phyloP scores from a whole-genome alignment of 2,329 filamentous ascomycete species.

The Colletotrichum tabaci region DNA sequence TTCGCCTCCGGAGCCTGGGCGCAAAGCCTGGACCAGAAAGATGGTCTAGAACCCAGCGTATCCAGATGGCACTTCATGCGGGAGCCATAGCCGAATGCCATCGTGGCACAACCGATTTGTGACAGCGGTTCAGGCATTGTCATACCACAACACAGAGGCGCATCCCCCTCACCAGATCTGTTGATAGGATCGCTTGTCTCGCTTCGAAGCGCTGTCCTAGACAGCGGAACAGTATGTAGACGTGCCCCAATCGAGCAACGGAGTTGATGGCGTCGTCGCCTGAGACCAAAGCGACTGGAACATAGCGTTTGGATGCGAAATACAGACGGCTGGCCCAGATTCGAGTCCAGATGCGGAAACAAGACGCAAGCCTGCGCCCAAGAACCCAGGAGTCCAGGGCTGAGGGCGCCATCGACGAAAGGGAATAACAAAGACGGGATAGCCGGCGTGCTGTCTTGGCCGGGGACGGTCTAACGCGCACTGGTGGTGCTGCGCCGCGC shows the following conservation, averaged over 20 bases:
- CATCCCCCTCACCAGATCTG: not conserved
- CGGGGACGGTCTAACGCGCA: slow-evolving; percentile 23
- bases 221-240: slow-evolving; percentile 14
- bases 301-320: not conserved
- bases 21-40: slow-evolving; percentile 15
- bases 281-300: slow-evolving; percentile 1
- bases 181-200: slow-evolving; percentile 9
- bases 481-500: slow-evolving; percentile 23
- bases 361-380: slow-evolving; percentile 14
- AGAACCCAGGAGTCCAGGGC: slow-evolving; percentile 2
- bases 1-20: slow-evolving; percentile 15
- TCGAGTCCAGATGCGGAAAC: slow-evolving; percentile 12
- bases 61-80: slow-evolving; percentile 24
- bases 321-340: slow-evolving; percentile 15
- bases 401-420: slow-evolving; percentile 20
- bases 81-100: slow-evolving; percentile 31
- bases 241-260: not conserved
- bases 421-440: slow-evolving; percentile 6
- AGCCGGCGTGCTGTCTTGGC: slow-evolving; percentile 14
- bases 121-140: slow-evolving; percentile 10
- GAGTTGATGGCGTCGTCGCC: slow-evolving; percentile 14
- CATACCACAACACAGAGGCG: slow-evolving; percentile 10
- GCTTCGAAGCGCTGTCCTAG: slow-evolving; percentile 21
- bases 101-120: slow-evolving; percentile 21
- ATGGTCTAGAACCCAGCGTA: slow-evolving; percentile 12